These are phyloP conservation scores for Oxytropis ochrocephala DNA, from an alignment of 306 rosid species.

Conservation along the genomic window DNA sequence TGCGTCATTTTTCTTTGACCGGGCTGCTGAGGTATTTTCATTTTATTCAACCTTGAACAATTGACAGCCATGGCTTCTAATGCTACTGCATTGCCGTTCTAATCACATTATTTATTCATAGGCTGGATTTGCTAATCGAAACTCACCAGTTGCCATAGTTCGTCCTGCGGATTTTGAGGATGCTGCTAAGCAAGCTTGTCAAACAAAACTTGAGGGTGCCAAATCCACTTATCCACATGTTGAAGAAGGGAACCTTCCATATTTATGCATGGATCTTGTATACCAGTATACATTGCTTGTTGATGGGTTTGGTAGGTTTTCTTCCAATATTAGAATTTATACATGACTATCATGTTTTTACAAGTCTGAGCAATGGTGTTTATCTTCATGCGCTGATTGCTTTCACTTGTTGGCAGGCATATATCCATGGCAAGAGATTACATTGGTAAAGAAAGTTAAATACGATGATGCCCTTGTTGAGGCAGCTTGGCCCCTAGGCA, in stretches of 20 bases:
- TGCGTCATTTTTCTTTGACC: conserved; percentile 98
- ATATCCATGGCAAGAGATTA: conserved; percentile 88
- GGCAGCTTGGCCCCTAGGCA: conserved; percentile 99
- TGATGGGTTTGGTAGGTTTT: conserved; percentile 82
- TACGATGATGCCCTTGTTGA: conserved; percentile 75
- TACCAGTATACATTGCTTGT: conserved; percentile 83
- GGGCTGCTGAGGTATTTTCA: conserved; percentile 85
- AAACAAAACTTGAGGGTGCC: conserved; percentile 62
- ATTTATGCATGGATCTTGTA: conserved; percentile 90
- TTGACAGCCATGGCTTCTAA: not conserved
- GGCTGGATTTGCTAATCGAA: conserved; percentile 89
- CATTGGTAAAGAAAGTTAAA: conserved; percentile 85
- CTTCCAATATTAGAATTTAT: not conserved
- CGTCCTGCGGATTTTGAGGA: conserved; percentile 68
- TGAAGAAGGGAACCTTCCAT: conserved; percentile 78
- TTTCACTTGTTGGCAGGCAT: conserved; percentile 52
- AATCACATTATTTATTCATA: conserved; percentile 22
- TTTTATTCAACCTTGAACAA: not conserved
- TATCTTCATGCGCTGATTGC: not conserved
- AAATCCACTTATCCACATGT: conserved; percentile 45
- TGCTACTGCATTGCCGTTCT: conserved; percentile 18
- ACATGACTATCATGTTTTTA: conserved; percentile 1
- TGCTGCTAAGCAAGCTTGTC: conserved; percentile 90
- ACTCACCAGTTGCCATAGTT: conserved; percentile 51
- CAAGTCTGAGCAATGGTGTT: not conserved